phyloP scores from a whole-genome alignment of 2,329 filamentous ascomycete species.

The Davidsoniella australis region DNA sequence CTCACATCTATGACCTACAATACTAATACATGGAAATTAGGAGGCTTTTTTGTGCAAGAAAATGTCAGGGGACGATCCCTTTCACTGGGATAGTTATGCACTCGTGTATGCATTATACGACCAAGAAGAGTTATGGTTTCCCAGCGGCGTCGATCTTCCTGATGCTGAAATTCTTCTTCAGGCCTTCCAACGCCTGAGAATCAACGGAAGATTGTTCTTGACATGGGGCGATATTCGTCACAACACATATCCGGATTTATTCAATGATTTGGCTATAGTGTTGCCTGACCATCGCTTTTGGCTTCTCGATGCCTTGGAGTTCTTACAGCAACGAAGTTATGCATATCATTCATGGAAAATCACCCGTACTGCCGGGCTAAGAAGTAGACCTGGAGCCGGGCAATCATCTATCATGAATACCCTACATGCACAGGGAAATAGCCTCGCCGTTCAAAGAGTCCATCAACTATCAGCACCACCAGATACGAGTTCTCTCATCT shows the following conservation, averaged over 20 bases:
- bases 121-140: conserved; percentile 29
- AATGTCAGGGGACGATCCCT: conserved; percentile 40
- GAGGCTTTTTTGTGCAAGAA: too few relatives aligned
- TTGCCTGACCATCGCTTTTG: conserved; percentile 31
- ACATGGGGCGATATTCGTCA: conserved; percentile 30
- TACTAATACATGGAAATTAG: too few relatives aligned
- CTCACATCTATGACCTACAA: too few relatives aligned
- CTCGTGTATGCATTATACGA: conserved; percentile 51
- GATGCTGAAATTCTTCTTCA: conserved; percentile 28
- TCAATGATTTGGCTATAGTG: conserved; percentile 36
- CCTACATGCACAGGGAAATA: too few relatives aligned
- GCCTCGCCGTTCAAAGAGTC: too few relatives aligned
- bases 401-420: too few relatives aligned
- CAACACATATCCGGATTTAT: conserved; percentile 31
- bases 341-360: conserved; percentile 12
- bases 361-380: neutral
- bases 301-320: conserved; percentile 9
- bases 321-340: conserved; percentile 14
- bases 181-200: conserved; percentile 40
- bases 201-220: conserved; percentile 50
- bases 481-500: too few relatives aligned
- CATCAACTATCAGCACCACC: too few relatives aligned
- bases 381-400: neutral
- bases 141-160: conserved; percentile 19
- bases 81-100: conserved; percentile 51